Conservation (phyloP, 495 filamentous ascomycete genomes). For the Xylaria cubensis region DNA sequence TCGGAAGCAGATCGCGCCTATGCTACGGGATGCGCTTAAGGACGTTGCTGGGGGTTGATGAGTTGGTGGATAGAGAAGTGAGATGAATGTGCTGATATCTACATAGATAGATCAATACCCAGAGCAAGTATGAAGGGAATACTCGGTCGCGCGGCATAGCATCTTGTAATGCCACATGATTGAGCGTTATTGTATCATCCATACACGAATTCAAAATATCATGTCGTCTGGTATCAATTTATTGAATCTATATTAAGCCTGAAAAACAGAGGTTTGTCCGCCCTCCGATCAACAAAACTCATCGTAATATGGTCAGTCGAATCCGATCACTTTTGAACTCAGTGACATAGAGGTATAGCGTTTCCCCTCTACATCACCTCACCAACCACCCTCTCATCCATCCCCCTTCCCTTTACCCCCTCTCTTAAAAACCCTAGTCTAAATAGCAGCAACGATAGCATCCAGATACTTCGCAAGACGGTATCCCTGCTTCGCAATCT, state of each 20-base stretch:
- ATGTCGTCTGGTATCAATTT: not conserved
- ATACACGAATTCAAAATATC: not conserved
- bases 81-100: not conserved
- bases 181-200: too few relatives aligned
- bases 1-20: conserved; percentile 87
- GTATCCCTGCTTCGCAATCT: conserved; percentile 70
- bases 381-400: not conserved
- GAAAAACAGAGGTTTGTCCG: not conserved
- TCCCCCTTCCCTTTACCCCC: not conserved
- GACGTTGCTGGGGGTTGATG: conserved; percentile 29
- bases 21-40: conserved; percentile 72
- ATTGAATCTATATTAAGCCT: not conserved
- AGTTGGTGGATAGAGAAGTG: not conserved
- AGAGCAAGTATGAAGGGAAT: too few relatives aligned
- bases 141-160: not conserved
- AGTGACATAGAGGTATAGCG: not conserved
- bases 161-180: not conserved
- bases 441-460: conserved; percentile 40
- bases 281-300: not conserved
- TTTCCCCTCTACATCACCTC: not conserved
- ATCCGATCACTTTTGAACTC: not conserved
- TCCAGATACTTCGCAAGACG: conserved; percentile 47
- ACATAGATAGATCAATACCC: not conserved
- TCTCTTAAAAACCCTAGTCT: not conserved
- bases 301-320: not conserved